Conservation (phyloP, 176 grass and related monocot genomes). For the Cocos nucifera region DNA sequence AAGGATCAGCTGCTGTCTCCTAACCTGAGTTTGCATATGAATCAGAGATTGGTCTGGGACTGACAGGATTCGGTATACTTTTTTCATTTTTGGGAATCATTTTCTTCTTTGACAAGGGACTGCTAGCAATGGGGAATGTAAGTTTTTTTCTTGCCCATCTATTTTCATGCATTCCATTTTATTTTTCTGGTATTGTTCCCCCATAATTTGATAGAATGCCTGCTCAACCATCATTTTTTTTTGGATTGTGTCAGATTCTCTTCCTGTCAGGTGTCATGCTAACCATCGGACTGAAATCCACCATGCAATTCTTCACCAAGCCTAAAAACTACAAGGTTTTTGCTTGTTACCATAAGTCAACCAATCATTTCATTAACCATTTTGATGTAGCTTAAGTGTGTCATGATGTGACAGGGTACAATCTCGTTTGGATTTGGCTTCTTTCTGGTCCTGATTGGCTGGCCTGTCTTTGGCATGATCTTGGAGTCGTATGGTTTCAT, state of each 20-base stretch:
- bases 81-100: conserved; percentile 91
- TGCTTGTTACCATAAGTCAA: background rate
- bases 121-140: conserved; percentile 98
- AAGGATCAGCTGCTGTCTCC: background rate
- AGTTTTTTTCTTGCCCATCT: conserved; percentile 2
- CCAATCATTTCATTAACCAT: background rate
- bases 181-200: background rate
- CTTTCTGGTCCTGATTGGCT: conserved; percentile 82
- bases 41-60: conserved; percentile 80
- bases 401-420: conserved; percentile 62
- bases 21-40: background rate
- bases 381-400: too few species aligned
- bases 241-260: conserved; percentile 57
- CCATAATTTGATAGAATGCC: background rate
- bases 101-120: conserved; percentile 93
- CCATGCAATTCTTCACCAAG: conserved; percentile 97
- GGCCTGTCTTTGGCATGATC: conserved; percentile 91
- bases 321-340: conserved; percentile 96
- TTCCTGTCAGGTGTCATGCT: conserved; percentile 91
- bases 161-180: conserved; percentile 7
- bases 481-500: conserved; percentile 95
- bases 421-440: conserved; percentile 92
- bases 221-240: conserved; percentile 5
- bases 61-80: conserved; percentile 95
- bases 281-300: conserved; percentile 96